Conservation (phyloP, 208 protist species). For the Trypanosoma scelopori region DNA sequence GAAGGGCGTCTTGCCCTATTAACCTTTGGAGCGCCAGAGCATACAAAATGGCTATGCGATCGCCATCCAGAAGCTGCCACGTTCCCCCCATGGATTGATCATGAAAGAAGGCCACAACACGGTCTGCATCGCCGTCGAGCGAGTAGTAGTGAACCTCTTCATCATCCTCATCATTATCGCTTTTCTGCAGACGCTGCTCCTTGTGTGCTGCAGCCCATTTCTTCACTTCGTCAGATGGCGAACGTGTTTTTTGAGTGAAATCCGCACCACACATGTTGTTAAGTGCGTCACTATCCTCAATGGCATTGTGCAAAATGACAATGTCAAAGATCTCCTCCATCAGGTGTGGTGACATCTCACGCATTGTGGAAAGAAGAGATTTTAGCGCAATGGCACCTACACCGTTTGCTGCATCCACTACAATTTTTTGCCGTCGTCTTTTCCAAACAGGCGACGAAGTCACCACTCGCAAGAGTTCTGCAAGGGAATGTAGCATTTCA, state of each 20-base stretch:
- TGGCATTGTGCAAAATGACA: conserved; percentile 45
- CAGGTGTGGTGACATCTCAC: conserved; percentile 9
- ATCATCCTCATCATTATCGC: background rate
- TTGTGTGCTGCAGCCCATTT: conserved; percentile 23
- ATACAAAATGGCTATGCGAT: conserved; percentile 79
- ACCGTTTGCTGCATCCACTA: conserved; percentile 91
- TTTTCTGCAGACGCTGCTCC: background rate
- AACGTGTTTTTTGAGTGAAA: conserved; percentile 69
- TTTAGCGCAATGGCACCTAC: conserved; percentile 66
- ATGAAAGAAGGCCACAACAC: conserved; percentile 81
- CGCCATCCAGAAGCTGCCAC: conserved; percentile 78
- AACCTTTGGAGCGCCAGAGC: conserved; percentile 53
- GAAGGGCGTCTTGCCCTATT: conserved; percentile 36
- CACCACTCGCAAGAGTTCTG: conserved; percentile 22
- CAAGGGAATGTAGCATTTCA: conserved; percentile 38
- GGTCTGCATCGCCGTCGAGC: conserved; percentile 95
- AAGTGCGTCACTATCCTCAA: conserved; percentile 34
- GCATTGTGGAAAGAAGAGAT: conserved; percentile 42
- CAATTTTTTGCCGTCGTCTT: conserved; percentile 33
- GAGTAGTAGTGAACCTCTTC: conserved; percentile 69
- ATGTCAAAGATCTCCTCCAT: conserved; percentile 46
- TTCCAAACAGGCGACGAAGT: too few relatives aligned
- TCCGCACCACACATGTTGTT: conserved; percentile 92
- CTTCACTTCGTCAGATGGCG: conserved; percentile 43
- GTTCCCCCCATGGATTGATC: background rate